phyloP scores from a whole-genome alignment of 495 filamentous ascomycete species.

The Talaromyces trachyspermus region DNA sequence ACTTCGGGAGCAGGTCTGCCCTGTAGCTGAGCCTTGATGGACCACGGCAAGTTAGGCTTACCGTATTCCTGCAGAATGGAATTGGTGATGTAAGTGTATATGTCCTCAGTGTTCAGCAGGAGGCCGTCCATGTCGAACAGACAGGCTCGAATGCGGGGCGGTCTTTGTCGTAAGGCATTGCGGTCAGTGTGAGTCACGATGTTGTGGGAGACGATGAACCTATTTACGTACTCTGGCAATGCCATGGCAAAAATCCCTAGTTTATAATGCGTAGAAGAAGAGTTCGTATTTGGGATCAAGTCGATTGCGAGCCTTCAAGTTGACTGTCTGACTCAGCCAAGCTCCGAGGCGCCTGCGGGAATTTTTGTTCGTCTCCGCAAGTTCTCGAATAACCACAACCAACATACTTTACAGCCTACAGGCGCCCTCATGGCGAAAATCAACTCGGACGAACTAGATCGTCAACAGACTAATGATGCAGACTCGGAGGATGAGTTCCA shows the following conservation, averaged over 20 bases:
- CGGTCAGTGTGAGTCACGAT: neutral
- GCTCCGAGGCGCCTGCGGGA: too few species aligned
- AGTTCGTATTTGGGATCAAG: too few species aligned
- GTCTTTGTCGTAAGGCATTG: slow-evolving; percentile 26
- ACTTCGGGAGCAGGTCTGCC: slow-evolving; percentile 76
- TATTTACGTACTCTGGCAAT: slow-evolving; percentile 1
- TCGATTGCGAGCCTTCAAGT: too few species aligned
- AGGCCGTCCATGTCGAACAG: slow-evolving; percentile 99
- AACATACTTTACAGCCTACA: too few species aligned
- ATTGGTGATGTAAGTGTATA: slow-evolving; percentile 81
- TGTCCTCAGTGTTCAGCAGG: slow-evolving; percentile 87
- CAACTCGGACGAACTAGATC: too few species aligned
- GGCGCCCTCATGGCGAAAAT: too few species aligned
- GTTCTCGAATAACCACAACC: too few species aligned
- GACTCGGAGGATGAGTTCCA: slow-evolving; percentile 40
- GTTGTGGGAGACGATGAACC: neutral
- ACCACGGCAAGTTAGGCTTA: slow-evolving; percentile 73
- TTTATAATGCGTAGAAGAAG: too few species aligned
- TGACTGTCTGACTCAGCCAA: too few species aligned
- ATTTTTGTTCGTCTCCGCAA: too few species aligned
- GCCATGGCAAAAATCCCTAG: too few species aligned
- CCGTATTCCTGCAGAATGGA: slow-evolving; percentile 66
- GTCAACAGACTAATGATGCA: slow-evolving; percentile 22
- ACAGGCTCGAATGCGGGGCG: slow-evolving; percentile 78
- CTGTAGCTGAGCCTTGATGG: slow-evolving; percentile 88